Evolutionary conservation across 2,329 filamentous ascomycete genomes (phyloP).

Genomic region (Pseudocercospora pini-densiflorae): DNA sequence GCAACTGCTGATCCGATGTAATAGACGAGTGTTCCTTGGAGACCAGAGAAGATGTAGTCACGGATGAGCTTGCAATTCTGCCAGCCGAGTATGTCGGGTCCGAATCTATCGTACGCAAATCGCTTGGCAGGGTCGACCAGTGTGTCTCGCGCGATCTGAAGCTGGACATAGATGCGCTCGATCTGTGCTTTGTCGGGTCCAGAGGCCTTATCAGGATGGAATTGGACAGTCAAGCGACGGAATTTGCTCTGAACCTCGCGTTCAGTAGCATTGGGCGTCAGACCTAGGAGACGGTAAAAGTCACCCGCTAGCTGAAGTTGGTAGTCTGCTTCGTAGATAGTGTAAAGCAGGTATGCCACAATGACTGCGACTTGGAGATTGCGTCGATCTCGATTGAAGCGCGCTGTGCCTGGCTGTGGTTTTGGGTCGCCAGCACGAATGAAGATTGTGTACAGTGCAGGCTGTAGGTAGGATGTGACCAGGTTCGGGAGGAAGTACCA

Average conservation of each 20-base stretch:
- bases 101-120: slow-evolving; percentile 90
- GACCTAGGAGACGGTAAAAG: slow-evolving; percentile 78
- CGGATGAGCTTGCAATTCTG: slow-evolving; percentile 67
- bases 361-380: slow-evolving; percentile 85
- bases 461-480: slow-evolving; percentile 76
- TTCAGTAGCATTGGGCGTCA: slow-evolving; percentile 71
- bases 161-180: slow-evolving; percentile 72
- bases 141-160: slow-evolving; percentile 83
- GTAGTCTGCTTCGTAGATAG: slow-evolving; percentile 88
- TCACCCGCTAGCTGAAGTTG: slow-evolving; percentile 72
- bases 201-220: slow-evolving; percentile 83
- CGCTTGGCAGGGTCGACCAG: slow-evolving; percentile 75
- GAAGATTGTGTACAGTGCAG: slow-evolving; percentile 82
- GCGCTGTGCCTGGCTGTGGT: slow-evolving; percentile 68
- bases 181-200: slow-evolving; percentile 44
- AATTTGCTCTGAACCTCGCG: slow-evolving; percentile 83
- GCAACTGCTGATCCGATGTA: slow-evolving; percentile 62
- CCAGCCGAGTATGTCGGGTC: slow-evolving; percentile 71
- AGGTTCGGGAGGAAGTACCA: slow-evolving; percentile 70
- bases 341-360: slow-evolving; percentile 83
- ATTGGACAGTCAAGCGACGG: slow-evolving; percentile 69
- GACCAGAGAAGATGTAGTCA: slow-evolving; percentile 73
- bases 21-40: slow-evolving; percentile 64
- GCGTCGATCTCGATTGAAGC: slow-evolving; percentile 74
- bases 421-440: slow-evolving; percentile 88